A percentile compares a stretch with the other conserved stretches of the same genome.
These are phyloP conservation scores for Sclerotinia glacialis DNA, from an alignment of 2,329 filamentous ascomycete genomes.

Conservation along the genomic window DNA sequence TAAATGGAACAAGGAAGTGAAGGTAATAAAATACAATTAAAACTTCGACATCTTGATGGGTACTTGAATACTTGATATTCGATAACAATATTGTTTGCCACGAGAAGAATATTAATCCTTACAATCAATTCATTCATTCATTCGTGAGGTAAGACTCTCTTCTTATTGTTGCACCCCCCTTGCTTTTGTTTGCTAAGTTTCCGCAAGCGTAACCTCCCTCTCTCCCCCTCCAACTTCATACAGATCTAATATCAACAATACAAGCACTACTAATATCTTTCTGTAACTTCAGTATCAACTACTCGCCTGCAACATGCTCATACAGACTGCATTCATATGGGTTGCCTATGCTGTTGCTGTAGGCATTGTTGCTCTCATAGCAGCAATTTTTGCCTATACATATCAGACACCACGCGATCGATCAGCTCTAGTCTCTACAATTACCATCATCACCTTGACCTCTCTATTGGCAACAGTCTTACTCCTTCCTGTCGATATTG, in stretches of 20 bases:
- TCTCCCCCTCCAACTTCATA: neutral
- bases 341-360: conserved; percentile 85
- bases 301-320: conserved; percentile 46
- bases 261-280: conserved; percentile 3
- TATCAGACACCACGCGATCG: conserved; percentile 90
- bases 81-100: neutral
- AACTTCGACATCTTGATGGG: neutral
- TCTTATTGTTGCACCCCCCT: neutral
- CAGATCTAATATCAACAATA: neutral
- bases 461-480: conserved; percentile 87
- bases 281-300: neutral
- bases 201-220: conserved; percentile 6
- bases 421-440: conserved; percentile 73
- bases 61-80: neutral
- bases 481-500: conserved; percentile 91
- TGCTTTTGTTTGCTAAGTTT: neutral
- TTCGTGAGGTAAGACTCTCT: neutral
- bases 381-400: conserved; percentile 81
- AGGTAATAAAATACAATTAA: neutral
- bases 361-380: conserved; percentile 69
- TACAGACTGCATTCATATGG: conserved; percentile 93
- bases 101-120: neutral
- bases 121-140: neutral
- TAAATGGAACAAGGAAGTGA: neutral
- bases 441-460: conserved; percentile 84